Evolutionary conservation across 2,329 filamentous ascomycete genomes (phyloP), one percentile per base, ranked within the genome.

Genomic region (Triangularia setosa): DNA sequence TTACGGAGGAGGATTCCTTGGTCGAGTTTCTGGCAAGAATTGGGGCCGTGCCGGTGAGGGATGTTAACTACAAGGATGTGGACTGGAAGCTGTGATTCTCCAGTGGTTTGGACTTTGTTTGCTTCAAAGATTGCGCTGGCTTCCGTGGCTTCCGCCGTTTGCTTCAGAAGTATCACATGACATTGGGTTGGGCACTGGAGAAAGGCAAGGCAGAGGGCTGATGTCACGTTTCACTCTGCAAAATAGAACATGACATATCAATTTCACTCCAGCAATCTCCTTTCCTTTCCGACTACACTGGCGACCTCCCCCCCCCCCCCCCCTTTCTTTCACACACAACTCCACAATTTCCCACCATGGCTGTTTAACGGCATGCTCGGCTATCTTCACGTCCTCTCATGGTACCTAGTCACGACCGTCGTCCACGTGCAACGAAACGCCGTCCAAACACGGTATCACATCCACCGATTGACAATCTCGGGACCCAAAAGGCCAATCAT

Each of bases 31-130:
- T 71, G 25, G 54, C 66, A 11, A 69, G 71, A 53, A 2, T 67
- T 3, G 70, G 73, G 1, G 66, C 67, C 0, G 76, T 70, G 65
- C 73, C 75, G 0, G 58, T 61, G 18, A 67, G 76, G 16, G 74
- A 76, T 55, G 65, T 75, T 21, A 74, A 77, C 8, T 78, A 73
- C 30, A 73, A 73, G 63, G 76, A 77, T 61, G 69, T 64, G 12
- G 21, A 24, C 16, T 25, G 52, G 52, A 28, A 55, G 21, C 25
- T 55, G 52, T 55, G 8, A 54, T 24, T 25, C 5, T 18, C n/a
- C 8, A 16, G 35, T 18, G 3, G n/a, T 18, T 11, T 44, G 3
- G 14, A 18, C 4, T 18, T 18, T 44, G 35, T 44, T 44, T 44
- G 40, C n/a, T 48, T 48, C n/a, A 21, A 18, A n/a, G 4, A 21